Conservation (phyloP, 1,139 yeast genomes). For the Diutina sp. region DNA sequence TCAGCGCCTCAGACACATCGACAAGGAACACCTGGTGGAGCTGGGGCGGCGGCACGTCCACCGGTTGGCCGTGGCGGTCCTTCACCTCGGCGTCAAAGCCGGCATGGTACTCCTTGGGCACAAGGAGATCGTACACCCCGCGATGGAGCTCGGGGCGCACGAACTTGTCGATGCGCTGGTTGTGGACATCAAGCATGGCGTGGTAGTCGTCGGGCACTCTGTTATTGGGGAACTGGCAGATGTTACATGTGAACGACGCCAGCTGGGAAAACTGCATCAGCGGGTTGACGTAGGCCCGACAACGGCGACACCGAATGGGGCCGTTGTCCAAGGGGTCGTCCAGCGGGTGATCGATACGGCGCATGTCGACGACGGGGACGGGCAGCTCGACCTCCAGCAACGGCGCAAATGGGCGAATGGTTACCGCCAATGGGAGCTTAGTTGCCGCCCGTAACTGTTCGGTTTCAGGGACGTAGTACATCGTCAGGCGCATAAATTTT, state of each 20-base stretch:
- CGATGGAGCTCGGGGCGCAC: slow-evolving; percentile 63
- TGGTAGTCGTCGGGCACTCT: slow-evolving; percentile 56
- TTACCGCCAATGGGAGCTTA: slow-evolving; percentile 69
- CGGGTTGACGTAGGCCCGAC: slow-evolving; percentile 85
- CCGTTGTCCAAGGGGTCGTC: slow-evolving; percentile 30
- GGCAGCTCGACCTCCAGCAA: slow-evolving; percentile 32
- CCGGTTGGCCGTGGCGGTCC: slow-evolving; percentile 2
- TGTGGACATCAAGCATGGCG: slow-evolving; percentile 50
- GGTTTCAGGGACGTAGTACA: slow-evolving; percentile 75
- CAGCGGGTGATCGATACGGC: slow-evolving; percentile 13
- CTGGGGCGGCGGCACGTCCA: slow-evolving; percentile 16
- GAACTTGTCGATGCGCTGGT: slow-evolving; percentile 48
- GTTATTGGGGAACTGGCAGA: slow-evolving; percentile 68
- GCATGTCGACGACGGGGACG: slow-evolving; percentile 60
- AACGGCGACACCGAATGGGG: slow-evolving; percentile 84
- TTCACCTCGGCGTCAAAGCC: slow-evolving; percentile 12
- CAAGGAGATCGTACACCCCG: slow-evolving; percentile 81
- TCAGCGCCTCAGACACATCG: slow-evolving; percentile 58
- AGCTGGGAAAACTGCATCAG: slow-evolving; percentile 60
- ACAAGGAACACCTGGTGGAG: slow-evolving; percentile 67
- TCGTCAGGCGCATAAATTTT: slow-evolving; percentile 60
- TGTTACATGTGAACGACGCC: slow-evolving; percentile 66
- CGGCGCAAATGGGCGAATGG: slow-evolving; percentile 78
- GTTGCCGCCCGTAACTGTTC: slow-evolving; percentile 62
- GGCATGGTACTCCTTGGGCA: slow-evolving; percentile 60